A percentile compares a stretch with the other conserved stretches of the same genome.
Evolutionary conservation across 2,329 filamentous ascomycete genomes (phyloP).

Genomic region (Lasiodiplodia hormozganensis): DNA sequence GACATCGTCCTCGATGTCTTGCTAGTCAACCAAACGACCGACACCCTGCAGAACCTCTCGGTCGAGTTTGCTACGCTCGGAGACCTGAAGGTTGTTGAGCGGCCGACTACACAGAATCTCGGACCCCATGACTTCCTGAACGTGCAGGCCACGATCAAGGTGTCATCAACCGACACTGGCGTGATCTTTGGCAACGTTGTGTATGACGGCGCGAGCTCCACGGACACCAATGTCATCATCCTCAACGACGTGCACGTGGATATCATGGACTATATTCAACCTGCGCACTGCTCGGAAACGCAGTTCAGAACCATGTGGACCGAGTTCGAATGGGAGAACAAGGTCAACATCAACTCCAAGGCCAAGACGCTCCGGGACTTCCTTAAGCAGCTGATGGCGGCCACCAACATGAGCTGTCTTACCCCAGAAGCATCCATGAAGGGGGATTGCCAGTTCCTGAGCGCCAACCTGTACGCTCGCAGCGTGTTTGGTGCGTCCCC

Average conservation of each 20-base stretch:
- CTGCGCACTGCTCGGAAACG: constrained; percentile 93
- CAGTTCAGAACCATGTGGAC: constrained; percentile 99
- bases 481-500: constrained; percentile 91
- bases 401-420: constrained; percentile 97
- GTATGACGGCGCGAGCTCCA: constrained; percentile 91
- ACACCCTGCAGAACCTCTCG: constrained; percentile 94
- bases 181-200: constrained; percentile 99
- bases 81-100: constrained; percentile 96
- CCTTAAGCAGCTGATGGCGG: constrained; percentile 92
- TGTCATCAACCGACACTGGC: constrained; percentile 94
- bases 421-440: constrained; percentile 96
- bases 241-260: constrained; percentile 98
- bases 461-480: constrained; percentile 93
- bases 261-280: constrained; percentile 99
- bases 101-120: constrained; percentile 94
- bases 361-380: constrained; percentile 91
- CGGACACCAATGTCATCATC: constrained; percentile 95
- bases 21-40: constrained; percentile 94
- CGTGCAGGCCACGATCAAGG: constrained; percentile 98
- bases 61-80: constrained; percentile 99
- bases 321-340: constrained; percentile 99
- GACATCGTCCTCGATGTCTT: constrained; percentile 97
- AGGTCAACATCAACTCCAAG: constrained; percentile 99
- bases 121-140: constrained; percentile 97
- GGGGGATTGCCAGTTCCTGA: constrained; percentile 97